A percentile compares a stretch with the other conserved stretches of the same genome.
Evolutionary conservation across 495 filamentous ascomycete genomes (phyloP).

Genomic region (Sordaria brevicollis): DNA sequence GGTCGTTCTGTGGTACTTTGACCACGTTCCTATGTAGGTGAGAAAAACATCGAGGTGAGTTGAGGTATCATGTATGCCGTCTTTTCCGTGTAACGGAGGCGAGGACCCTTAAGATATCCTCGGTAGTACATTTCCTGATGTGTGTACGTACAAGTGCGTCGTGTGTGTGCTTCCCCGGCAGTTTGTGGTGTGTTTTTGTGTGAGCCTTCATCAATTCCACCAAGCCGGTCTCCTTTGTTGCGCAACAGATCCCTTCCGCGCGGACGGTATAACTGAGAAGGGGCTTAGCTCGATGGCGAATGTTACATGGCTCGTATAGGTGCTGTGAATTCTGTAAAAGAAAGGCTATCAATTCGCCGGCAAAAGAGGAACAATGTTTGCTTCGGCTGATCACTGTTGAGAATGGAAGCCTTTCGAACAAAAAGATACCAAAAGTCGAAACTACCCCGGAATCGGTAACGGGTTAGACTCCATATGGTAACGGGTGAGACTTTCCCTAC

Average conservation of each 20-base stretch:
- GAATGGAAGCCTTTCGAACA: background rate
- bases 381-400: background rate
- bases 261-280: background rate
- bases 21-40: background rate
- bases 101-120: background rate
- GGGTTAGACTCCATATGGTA: too few relatives aligned
- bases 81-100: background rate
- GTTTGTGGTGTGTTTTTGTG: too few relatives aligned
- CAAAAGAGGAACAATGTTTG: background rate
- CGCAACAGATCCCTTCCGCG: background rate
- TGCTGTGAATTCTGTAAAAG: background rate
- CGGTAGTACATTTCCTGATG: background rate
- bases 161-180: background rate
- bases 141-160: background rate
- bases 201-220: background rate
- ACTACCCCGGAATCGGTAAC: too few relatives aligned
- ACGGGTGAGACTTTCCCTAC: too few relatives aligned
- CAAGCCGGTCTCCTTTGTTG: background rate
- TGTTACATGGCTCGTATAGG: background rate
- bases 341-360: background rate
- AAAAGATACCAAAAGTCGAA: background rate
- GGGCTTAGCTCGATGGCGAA: background rate
- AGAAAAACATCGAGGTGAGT: background rate
- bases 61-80: background rate
- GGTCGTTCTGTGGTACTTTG: background rate